Evolutionary conservation across 2,329 filamentous ascomycete species (phyloP).

Genomic region (Aureobasidium subglaciale): DNA sequence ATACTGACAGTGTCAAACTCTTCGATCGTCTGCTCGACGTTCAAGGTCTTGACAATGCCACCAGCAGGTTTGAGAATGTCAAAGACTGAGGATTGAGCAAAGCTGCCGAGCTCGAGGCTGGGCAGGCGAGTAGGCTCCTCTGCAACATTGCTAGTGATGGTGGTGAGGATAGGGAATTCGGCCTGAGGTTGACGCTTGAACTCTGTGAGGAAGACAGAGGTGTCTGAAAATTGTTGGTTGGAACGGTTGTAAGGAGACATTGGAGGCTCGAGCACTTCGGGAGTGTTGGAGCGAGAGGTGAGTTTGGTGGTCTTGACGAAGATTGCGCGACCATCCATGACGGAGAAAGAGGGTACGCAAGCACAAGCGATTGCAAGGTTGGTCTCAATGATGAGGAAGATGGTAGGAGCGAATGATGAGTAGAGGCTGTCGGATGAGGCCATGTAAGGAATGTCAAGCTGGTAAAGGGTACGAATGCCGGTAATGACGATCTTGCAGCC

Average conservation of each 20-base stretch:
- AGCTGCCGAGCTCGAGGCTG: conserved; percentile 3
- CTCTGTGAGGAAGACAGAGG: background rate
- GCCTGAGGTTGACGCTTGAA: background rate
- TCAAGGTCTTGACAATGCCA: conserved; percentile 1
- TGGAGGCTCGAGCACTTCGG: background rate
- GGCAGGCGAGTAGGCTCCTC: background rate
- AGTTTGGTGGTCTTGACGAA: background rate
- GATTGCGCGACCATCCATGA: background rate
- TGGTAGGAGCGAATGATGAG: background rate
- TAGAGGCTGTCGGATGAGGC: background rate
- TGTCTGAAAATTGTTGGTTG: conserved; percentile 1
- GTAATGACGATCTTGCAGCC: conserved; percentile 22
- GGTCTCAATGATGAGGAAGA: conserved; percentile 4
- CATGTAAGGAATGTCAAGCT: background rate
- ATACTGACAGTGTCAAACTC: background rate
- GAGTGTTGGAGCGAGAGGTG: background rate
- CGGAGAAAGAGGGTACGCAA: background rate
- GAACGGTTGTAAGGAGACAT: background rate
- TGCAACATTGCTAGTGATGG: background rate
- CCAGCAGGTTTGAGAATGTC: conserved; percentile 10
- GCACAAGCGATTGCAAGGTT: conserved; percentile 8
- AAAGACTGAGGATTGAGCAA: background rate
- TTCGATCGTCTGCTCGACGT: conserved; percentile 1
- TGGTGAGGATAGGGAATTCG: background rate
- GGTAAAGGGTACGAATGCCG: conserved; percentile 1